Percentiles rank a stretch among this genome's conserved stretches.
Conservation (phyloP, 2,329 filamentous ascomycete species). For the Pseudocercospora eumusae region DNA sequence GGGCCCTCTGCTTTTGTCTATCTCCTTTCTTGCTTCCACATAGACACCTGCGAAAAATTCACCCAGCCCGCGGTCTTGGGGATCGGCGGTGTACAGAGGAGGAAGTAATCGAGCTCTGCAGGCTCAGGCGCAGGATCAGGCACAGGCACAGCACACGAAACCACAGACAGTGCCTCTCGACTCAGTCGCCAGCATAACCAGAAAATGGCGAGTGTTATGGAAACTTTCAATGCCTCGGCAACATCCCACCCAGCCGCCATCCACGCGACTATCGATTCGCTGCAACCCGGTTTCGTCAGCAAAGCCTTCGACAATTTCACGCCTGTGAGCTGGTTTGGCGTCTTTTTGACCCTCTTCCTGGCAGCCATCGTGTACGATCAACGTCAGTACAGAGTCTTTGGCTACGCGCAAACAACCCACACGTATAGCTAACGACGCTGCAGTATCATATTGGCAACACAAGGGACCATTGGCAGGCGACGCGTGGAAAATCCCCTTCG, state of each 20-base stretch:
- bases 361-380: slow-evolving; percentile 83
- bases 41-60: not conserved
- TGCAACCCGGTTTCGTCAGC: slow-evolving; percentile 53
- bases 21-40: not conserved
- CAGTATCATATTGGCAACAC: slow-evolving; percentile 51
- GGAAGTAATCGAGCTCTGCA: not conserved
- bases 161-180: not conserved
- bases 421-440: not conserved
- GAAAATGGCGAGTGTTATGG: slow-evolving; percentile 39
- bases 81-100: slow-evolving; percentile 2
- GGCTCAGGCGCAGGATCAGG: slow-evolving; percentile 1
- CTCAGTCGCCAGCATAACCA: slow-evolving; percentile 21
- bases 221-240: slow-evolving; percentile 38
- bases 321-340: slow-evolving; percentile 59
- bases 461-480: slow-evolving; percentile 52
- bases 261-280: slow-evolving; percentile 66
- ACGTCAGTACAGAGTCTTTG: slow-evolving; percentile 58
- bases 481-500: slow-evolving; percentile 52
- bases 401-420: slow-evolving; percentile 14
- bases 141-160: slow-evolving; percentile 6
- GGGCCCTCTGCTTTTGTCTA: not conserved
- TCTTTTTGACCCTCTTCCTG: slow-evolving; percentile 69
- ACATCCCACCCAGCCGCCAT: slow-evolving; percentile 38
- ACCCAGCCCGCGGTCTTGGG: not conserved
- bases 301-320: slow-evolving; percentile 57